Evolutionary conservation across 176 grass and related monocot species (phyloP).

Genomic region (Dactylis glomerata): DNA sequence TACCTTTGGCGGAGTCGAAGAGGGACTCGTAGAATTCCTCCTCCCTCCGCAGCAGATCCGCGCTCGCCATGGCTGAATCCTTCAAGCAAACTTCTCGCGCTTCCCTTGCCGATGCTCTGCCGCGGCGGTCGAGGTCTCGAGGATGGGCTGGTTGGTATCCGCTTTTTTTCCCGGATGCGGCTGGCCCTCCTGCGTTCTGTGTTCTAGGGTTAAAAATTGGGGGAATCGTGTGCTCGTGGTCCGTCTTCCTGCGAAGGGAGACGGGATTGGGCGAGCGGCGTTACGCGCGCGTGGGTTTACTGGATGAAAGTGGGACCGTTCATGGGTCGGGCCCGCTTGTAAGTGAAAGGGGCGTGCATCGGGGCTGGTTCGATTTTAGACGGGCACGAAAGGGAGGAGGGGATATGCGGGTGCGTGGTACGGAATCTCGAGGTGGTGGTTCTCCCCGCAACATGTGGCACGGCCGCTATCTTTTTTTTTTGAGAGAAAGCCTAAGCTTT

Average conservation of each 20-base stretch:
- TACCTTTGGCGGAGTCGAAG: conserved; percentile 71
- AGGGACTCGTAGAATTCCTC: conserved; percentile 71
- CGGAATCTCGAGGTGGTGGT: neutral
- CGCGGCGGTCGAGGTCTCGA: neutral
- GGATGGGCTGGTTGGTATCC: neutral
- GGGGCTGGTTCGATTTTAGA: neutral
- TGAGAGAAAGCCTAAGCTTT: too few species aligned
- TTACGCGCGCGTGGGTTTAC: neutral
- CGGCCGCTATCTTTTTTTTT: neutral
- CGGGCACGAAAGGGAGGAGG: neutral
- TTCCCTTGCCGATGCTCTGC: neutral
- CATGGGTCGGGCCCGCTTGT: neutral
- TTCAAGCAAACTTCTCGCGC: neutral
- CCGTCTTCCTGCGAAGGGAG: neutral
- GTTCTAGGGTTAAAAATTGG: conserved; percentile 16
- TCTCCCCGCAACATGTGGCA: neutral
- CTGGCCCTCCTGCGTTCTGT: neutral
- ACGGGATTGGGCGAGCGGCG: neutral
- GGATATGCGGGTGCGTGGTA: neutral
- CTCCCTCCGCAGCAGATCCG: conserved; percentile 67
- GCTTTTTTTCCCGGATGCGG: neutral
- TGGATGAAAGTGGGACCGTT: neutral
- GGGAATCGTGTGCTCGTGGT: conserved; percentile 7
- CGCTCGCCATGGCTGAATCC: conserved; percentile 51
- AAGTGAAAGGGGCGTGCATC: neutral